Conservation (phyloP, 768 basidiomycete species). For the Leucocoprinus birnbaumii region DNA sequence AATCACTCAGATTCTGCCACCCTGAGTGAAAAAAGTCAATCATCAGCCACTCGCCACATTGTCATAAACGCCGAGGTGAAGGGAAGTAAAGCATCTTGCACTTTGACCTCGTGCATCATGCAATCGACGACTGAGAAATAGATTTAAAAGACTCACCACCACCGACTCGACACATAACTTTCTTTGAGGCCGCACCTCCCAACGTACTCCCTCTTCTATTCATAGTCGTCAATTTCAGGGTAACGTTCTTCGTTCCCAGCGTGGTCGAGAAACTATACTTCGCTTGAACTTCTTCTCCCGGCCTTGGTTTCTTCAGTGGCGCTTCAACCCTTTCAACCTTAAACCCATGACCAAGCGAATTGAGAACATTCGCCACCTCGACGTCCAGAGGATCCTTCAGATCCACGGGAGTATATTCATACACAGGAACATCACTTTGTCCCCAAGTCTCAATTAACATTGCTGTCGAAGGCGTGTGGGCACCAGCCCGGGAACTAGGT, state of each 20-base stretch:
- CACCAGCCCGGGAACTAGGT: slow-evolving; percentile 62
- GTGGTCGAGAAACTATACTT: slow-evolving; percentile 80
- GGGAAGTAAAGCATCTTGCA: neutral
- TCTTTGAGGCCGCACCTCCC: slow-evolving; percentile 42
- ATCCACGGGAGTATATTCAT: slow-evolving; percentile 66
- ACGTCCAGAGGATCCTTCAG: slow-evolving; percentile 77
- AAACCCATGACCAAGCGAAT: slow-evolving; percentile 75
- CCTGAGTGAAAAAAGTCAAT: slow-evolving; percentile 34
- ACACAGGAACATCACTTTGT: slow-evolving; percentile 32
- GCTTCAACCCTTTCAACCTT: slow-evolving; percentile 80
- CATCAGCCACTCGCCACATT: slow-evolving; percentile 1
- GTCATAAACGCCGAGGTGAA: neutral
- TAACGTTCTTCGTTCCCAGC: slow-evolving; percentile 71
- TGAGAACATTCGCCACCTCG: slow-evolving; percentile 74
- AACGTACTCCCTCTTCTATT: slow-evolving; percentile 54
- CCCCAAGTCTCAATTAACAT: slow-evolving; percentile 15
- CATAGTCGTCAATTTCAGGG: slow-evolving; percentile 77
- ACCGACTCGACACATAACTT: slow-evolving; percentile 90
- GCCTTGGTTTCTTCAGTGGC: slow-evolving; percentile 62
- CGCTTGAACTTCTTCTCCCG: slow-evolving; percentile 78
- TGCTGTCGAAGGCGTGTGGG: slow-evolving; percentile 56
- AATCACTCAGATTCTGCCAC: slow-evolving; percentile 79
- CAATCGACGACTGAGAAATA: neutral
- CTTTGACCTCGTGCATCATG: neutral
- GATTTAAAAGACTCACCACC: slow-evolving; percentile 51